phyloP scores from a whole-genome alignment of 257 asterid species.

The Gentiana straminea region DNA sequence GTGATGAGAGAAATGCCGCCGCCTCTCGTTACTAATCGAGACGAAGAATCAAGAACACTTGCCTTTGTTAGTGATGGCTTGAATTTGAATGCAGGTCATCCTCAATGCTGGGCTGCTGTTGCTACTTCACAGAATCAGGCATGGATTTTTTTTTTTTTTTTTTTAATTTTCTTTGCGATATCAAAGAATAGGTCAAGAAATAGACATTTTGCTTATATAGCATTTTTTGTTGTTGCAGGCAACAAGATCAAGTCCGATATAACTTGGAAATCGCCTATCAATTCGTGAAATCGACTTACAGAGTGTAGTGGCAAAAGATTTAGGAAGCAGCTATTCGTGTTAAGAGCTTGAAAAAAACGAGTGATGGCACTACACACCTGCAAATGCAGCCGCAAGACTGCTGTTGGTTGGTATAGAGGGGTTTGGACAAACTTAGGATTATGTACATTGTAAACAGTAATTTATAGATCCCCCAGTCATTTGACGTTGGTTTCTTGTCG shows the following conservation, averaged over 20 bases:
- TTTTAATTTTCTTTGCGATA: no score
- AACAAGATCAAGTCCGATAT: constrained; percentile 81
- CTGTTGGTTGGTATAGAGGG: constrained; percentile 8
- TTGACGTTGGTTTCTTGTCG: constrained; percentile 6
- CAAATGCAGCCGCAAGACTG: constrained; percentile 17
- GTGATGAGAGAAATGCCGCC: constrained; percentile 96
- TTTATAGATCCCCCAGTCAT: not conserved
- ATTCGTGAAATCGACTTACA: not conserved
- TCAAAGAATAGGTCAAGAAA: no score
- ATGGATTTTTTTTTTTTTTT: constrained; percentile 5
- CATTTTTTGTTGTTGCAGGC: constrained; percentile 33
- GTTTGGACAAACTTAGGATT: not conserved
- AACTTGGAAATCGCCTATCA: constrained; percentile 9
- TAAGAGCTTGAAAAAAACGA: constrained; percentile 3
- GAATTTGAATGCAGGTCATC: constrained; percentile 32
- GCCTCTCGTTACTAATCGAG: constrained; percentile 28
- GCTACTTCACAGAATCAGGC: constrained; percentile 73
- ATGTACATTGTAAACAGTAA: constrained; percentile 7
- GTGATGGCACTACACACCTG: not conserved
- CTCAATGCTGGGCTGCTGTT: constrained; percentile 57
- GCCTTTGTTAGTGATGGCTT: constrained; percentile 50
- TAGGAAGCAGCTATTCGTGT: not conserved
- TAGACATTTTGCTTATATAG: not conserved
- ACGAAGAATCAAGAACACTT: constrained; percentile 50
- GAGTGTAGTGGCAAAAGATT: not conserved